Evolutionary conservation across 148 eudicot genomes (phyloP), one percentile per base, ranked within the genome.

Genomic region (Chenopodium album): DNA sequence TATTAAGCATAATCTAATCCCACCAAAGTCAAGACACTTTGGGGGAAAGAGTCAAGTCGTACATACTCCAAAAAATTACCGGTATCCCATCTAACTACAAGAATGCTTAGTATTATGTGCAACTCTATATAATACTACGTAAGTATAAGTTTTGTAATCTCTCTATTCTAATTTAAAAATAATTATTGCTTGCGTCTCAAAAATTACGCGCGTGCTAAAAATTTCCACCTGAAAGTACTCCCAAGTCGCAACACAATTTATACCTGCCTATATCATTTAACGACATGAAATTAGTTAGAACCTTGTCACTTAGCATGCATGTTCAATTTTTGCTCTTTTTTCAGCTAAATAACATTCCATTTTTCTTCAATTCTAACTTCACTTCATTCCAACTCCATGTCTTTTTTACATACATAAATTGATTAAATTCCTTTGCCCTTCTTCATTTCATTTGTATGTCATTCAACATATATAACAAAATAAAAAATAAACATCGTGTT

Each of bases 261-360:
- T 22, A 26, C 16, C 47, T 16, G 28, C 29, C 54, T 41, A 14
- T 63, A 56, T 29, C 47, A 9, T 10, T 59, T 23, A 72, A 64
- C 62, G 73, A 72, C 75, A 50, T 60, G 26, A 73, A 73, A 20
- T 59, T 65, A 29, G 82, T 67, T 34, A 52, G 47, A 68, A 67
- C 29, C 20, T 66, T 73, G 50, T 23, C n/a, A 52, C 23, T 52
- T 64, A 68, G 44, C 23, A 59, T 48, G 81, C 81, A 82, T 82
- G 85, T 63, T 73, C 78, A 73, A 22, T 71, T 37, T 23, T 26
- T 50, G 10, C 9, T 37, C 6, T 72, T 71, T 80, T 71, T 6
- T 28, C 19, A 26, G 31, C 9, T n/a, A 16, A 26, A 23, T 13
- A 48, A 48, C 68, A 62, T 46, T 81, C 60, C 71, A 47, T 31